Percentiles rank a stretch among this genome's conserved stretches.
Conservation (phyloP, 2,329 filamentous ascomycete species). For the Teratosphaeria gauchensis region DNA sequence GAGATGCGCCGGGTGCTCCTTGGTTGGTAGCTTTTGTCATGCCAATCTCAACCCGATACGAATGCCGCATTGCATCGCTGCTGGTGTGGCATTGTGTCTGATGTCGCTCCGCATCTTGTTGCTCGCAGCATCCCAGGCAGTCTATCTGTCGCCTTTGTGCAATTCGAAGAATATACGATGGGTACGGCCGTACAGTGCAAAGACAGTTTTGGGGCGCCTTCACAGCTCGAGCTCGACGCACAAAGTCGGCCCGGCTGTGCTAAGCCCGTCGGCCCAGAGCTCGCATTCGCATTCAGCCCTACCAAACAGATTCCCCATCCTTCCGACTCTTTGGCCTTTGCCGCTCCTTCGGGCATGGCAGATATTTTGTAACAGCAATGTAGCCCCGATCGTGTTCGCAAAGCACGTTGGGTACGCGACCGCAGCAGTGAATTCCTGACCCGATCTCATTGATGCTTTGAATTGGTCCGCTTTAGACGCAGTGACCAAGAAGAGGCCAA, state of each 20-base stretch:
- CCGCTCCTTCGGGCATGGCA: neutral
- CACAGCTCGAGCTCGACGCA: neutral
- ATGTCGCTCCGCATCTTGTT: neutral
- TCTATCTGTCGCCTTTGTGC: neutral
- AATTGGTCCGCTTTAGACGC: too few relatives aligned
- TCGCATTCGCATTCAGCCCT: neutral
- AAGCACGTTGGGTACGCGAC: neutral
- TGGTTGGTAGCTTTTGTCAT: neutral
- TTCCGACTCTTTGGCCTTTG: neutral
- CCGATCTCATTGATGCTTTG: too few relatives aligned
- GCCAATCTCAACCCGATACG: neutral
- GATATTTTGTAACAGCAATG: neutral
- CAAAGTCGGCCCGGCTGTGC: neutral
- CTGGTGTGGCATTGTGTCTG: neutral
- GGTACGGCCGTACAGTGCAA: too few relatives aligned
- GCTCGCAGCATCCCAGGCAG: neutral
- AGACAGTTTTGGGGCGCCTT: too few relatives aligned
- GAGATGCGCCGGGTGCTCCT: neutral
- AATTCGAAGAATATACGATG: neutral
- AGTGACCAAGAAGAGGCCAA: neutral
- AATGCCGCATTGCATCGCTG: neutral
- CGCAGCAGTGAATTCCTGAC: too few relatives aligned
- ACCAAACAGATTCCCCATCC: neutral
- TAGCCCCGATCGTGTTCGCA: neutral
- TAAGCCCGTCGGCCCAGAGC: neutral